Evolutionary conservation across 306 rosid species (phyloP).

Genomic region (Quercus mongolica): DNA sequence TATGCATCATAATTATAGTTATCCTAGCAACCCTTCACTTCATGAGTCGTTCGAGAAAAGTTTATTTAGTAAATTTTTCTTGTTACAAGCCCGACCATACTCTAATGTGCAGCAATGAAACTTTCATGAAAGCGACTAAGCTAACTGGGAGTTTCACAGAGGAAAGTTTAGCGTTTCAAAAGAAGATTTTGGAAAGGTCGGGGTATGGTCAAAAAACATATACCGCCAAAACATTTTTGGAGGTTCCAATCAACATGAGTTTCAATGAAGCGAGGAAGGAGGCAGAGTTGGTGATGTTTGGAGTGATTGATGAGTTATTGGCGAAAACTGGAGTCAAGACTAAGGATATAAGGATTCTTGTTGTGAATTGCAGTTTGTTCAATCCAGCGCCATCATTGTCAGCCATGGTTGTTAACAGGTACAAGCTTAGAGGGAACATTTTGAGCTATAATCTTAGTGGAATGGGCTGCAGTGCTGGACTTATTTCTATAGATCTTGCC

Average conservation of each 20-base stretch:
- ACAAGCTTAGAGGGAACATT: background rate
- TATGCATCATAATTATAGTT: background rate
- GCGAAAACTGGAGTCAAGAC: background rate
- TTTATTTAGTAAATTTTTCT: background rate
- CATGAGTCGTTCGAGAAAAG: background rate
- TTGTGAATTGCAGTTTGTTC: background rate
- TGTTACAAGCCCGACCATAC: background rate
- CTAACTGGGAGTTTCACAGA: background rate
- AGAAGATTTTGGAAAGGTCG: background rate
- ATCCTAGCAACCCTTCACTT: background rate
- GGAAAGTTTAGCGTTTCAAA: constrained; percentile 1
- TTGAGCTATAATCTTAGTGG: constrained; percentile 1
- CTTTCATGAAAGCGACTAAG: background rate
- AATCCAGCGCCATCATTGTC: background rate
- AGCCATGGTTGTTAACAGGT: background rate
- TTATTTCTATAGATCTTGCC: background rate
- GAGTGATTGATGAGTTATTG: background rate
- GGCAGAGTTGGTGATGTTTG: background rate
- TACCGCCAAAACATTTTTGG: background rate
- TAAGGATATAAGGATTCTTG: background rate
- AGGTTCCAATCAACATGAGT: background rate
- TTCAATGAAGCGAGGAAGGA: background rate
- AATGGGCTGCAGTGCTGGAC: constrained; percentile 2
- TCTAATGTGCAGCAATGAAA: background rate
- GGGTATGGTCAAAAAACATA: background rate